Evolutionary conservation across 768 basidiomycete genomes (phyloP), one percentile per base, ranked within the genome.

Genomic region (Coprinellus aureogranulatus): DNA sequence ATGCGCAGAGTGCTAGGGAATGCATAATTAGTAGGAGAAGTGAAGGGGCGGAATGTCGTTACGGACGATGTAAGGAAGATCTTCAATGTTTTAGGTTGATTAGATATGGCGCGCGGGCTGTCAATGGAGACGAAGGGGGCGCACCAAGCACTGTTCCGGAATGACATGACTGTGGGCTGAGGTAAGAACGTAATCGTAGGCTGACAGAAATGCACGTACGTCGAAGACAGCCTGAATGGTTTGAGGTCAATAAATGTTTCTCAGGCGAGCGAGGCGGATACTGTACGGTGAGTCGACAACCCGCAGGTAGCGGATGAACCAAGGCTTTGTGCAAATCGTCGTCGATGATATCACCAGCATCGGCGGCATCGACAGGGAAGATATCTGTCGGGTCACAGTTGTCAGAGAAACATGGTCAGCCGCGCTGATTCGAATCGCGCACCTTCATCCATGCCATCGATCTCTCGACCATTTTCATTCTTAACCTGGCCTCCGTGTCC

Each of bases 401-500:
- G n/a, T 37, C 50, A 52, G 20, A 8, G 30, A n/a, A n/a, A n/a
- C n/a, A n/a, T n/a, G n/a, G n/a, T n/a, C n/a, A n/a, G n/a, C n/a
- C n/a, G n/a, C n/a, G n/a, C n/a, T n/a, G n/a, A n/a, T n/a, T n/a
- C n/a, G n/a, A n/a, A n/a, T n/a, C n/a, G 14, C 34, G 34, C 34
- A 52, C 50, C 34, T 79, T 94, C 92, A 60, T 94, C 92, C 57
- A 76, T 82, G 4, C 92, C 94, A 63, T 91, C 89, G 0, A 76
- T 72, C 70, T 95, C 88, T 62, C 92, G 90, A 4, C 90, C 90
- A 61, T 89, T 80, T 1, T 72, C 59, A 70, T 97, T 94, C 53
- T 77, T 77, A 2, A 87, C 85, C 67, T 95, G 94, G 11, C 94
- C 95, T n/a, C 97, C 96, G 64, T 98, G 95, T 0, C 95, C 96